These are phyloP conservation scores for Leccinum sublutescens DNA, from an alignment of 768 basidiomycete genomes.

Conservation along the genomic window DNA sequence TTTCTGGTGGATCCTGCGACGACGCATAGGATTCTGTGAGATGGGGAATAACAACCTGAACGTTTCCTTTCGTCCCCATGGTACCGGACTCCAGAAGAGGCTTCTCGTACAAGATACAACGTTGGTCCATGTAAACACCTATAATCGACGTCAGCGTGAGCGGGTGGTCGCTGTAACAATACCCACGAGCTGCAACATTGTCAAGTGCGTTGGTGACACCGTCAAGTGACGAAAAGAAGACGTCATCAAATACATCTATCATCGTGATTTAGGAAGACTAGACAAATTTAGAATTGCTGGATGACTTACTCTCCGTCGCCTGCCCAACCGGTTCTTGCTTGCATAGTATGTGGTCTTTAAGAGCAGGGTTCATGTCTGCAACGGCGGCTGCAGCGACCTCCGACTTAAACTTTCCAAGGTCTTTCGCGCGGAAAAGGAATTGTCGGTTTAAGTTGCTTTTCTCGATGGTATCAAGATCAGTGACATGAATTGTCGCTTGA, in stretches of 20 bases:
- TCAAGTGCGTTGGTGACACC: constrained; percentile 98
- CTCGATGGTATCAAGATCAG: constrained; percentile 98
- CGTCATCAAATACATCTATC: constrained; percentile 81
- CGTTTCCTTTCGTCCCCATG: constrained; percentile 96
- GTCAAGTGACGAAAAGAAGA: constrained; percentile 84
- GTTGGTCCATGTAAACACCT: constrained; percentile 98
- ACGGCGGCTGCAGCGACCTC: constrained; percentile 92
- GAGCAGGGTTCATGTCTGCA: constrained; percentile 91
- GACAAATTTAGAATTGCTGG: neutral
- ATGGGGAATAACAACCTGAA: constrained; percentile 92
- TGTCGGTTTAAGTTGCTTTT: constrained; percentile 98
- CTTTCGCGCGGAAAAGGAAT: constrained; percentile 95
- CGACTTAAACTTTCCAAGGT: constrained; percentile 95
- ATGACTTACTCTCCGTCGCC: constrained; percentile 80
- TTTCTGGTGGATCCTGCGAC: constrained; percentile 98
- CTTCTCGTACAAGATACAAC: constrained; percentile 95
- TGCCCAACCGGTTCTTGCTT: constrained; percentile 94
- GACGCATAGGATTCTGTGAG: constrained; percentile 96
- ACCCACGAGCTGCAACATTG: constrained; percentile 91
- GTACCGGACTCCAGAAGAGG: constrained; percentile 97
- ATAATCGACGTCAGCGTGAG: constrained; percentile 6
- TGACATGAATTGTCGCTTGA: constrained; percentile 83
- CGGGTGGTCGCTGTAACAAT: neutral
- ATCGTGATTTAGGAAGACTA: constrained; percentile 12
- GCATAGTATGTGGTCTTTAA: constrained; percentile 80